Percentiles rank a stretch among this genome's conserved stretches.
These are phyloP conservation scores for Coemansia sp. DNA, from an alignment of 192 early-diverging fungal species.

Conservation along the genomic window DNA sequence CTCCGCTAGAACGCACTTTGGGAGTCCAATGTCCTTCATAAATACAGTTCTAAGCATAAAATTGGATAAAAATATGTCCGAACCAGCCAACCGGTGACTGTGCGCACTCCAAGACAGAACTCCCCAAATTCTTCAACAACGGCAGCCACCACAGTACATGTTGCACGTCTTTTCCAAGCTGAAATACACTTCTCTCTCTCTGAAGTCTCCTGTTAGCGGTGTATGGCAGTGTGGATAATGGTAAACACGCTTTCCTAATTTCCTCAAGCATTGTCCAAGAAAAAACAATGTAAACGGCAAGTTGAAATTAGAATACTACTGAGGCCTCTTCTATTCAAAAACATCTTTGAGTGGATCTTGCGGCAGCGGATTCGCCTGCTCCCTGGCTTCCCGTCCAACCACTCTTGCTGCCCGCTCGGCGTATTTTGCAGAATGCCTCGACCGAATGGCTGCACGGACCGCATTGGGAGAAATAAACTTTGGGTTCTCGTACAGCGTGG, in stretches of 20 bases:
- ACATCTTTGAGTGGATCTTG: conserved; percentile 51
- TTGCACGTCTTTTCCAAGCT: no score
- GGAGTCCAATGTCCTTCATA: no score
- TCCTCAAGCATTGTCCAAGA: not conserved
- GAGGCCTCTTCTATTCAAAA: conserved; percentile 21
- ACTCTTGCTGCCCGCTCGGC: conserved; percentile 24
- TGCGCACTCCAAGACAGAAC: no score
- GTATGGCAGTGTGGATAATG: no score
- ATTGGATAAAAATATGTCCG: no score
- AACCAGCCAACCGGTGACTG: no score
- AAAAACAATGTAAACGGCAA: not conserved
- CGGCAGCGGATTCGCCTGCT: conserved; percentile 41
- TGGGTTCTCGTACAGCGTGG: conserved; percentile 88
- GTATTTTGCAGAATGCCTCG: conserved; percentile 38
- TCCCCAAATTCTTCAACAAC: no score
- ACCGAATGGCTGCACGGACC: conserved; percentile 40
- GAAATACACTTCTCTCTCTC: not conserved
- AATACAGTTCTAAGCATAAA: no score
- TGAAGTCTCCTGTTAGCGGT: not conserved
- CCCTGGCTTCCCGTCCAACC: conserved; percentile 29
- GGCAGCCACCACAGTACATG: no score
- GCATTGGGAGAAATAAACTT: conserved; percentile 77
- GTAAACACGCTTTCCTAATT: not conserved
- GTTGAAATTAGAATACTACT: not conserved
- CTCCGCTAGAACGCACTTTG: no score